Percentiles rank a stretch among this genome's conserved stretches.
Conservation (phyloP, 768 basidiomycete species). For the Phaeotremella skinneri region DNA sequence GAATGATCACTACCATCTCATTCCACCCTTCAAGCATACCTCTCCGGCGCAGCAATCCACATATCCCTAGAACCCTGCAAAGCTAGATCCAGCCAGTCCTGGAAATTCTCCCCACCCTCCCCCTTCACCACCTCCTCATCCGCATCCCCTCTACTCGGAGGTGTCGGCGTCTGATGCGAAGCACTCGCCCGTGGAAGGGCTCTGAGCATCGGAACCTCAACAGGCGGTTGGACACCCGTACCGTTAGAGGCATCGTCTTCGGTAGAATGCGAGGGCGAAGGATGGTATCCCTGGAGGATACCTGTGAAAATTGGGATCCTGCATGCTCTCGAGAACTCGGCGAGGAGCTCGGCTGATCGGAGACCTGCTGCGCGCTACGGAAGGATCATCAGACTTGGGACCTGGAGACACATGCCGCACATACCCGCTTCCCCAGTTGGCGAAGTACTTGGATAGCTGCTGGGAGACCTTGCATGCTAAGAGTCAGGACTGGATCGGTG, state of each 20-base stretch:
- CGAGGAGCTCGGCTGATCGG: slow-evolving; percentile 18
- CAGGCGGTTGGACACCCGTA: background rate
- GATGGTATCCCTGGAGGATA: background rate
- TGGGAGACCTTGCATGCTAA: slow-evolving; percentile 23
- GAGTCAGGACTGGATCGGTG: slow-evolving; percentile 15
- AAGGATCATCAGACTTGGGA: background rate
- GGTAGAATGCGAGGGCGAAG: too few species aligned
- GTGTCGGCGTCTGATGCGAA: background rate
- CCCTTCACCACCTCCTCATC: background rate
- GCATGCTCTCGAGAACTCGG: slow-evolving; percentile 27
- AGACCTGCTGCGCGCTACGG: slow-evolving; percentile 23
- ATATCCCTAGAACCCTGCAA: slow-evolving; percentile 5
- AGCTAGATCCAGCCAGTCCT: slow-evolving; percentile 16
- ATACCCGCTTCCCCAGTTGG: slow-evolving; percentile 26
- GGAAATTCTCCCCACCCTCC: background rate
- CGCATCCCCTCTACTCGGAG: background rate
- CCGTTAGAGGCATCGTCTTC: background rate
- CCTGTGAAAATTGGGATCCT: slow-evolving; percentile 22
- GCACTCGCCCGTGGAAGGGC: slow-evolving; percentile 11
- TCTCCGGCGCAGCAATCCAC: slow-evolving; percentile 4
- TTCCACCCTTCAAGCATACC: too few species aligned
- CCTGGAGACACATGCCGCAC: background rate
- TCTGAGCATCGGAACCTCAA: slow-evolving; percentile 23
- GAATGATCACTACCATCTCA: too few species aligned
- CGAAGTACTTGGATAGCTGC: slow-evolving; percentile 17